Base-by-base conservation (phyloP, 208 protist species). In the Crithidia bombi region DNA sequence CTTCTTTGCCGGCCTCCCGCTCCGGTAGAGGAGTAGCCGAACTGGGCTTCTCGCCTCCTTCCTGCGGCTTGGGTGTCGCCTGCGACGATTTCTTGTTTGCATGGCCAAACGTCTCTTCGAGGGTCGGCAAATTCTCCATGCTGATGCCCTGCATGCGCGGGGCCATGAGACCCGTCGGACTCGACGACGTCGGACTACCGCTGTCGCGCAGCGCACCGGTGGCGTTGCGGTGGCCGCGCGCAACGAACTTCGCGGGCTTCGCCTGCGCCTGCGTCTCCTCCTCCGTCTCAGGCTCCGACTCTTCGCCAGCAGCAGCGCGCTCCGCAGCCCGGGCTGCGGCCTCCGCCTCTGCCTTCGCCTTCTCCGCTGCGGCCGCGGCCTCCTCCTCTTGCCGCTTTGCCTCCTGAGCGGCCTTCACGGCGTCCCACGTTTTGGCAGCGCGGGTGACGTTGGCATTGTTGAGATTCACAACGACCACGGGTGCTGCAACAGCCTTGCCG, bases 181-280 rank as follows among this genome's bases (percentile, higher is more conserved):
- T 56, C 12, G 59, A 63, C 33, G 65, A 36, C 21, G 67, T 55
- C 14, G 33, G 57, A 30, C 49, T 65, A 39, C 66, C 54, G 5
- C 35, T 65, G 21, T 49, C 50, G 23, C 46, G 50, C 49, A 93
- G 47, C 39, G 69, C 57, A 25, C 87, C 87, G 5, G 87, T 93
- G 19, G 87, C 85, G 25, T 75, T 82, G 50, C 56, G 69, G 58
- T 90, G 79, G 6, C 87, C 87, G 33, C 87, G 87, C 3, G 88
- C 88, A 7, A 93, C 83, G 63, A 93, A 90, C 66, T 87, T 93
- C 69, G 75, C 64, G 25, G 78, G 80, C 52, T 79, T 85, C 26
- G 61, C 67, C 33, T 80, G 67, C 61, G 61, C 47, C 21, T 54
- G 25, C 17, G 73, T 57, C 23, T 59, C 26, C 38, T 80, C 73